Conservation (phyloP, 176 grass and related monocot species). For the Triticum turgidum region DNA sequence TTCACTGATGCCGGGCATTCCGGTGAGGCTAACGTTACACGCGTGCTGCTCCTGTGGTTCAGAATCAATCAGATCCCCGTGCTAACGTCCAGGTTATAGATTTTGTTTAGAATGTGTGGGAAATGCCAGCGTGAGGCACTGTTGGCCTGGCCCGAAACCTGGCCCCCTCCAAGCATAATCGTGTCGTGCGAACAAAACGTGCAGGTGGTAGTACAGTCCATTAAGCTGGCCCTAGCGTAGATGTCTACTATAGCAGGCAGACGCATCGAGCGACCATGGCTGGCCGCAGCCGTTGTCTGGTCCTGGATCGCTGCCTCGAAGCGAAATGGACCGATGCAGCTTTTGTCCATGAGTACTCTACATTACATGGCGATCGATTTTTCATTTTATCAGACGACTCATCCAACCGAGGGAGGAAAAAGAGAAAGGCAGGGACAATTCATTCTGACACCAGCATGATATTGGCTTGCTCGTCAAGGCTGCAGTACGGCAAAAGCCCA, state of each 20-base stretch:
- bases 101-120: no score
- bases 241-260: background rate
- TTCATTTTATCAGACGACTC: background rate
- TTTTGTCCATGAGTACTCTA: background rate
- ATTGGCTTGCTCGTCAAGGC: constrained; percentile 33
- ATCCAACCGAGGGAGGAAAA: background rate
- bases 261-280: constrained; percentile 8
- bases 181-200: background rate
- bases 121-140: background rate
- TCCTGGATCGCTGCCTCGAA: background rate
- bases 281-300: background rate
- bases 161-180: background rate
- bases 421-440: background rate
- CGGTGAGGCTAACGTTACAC: constrained; percentile 20
- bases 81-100: no score
- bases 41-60: background rate
- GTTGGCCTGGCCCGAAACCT: background rate
- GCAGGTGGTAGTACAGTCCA: background rate
- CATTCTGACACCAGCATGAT: constrained; percentile 29
- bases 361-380: background rate
- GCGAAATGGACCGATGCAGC: constrained; percentile 16
- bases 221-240: background rate
- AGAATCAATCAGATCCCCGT: background rate
- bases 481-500: constrained; percentile 10
- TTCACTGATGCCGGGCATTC: background rate